Evolutionary conservation across 1,139 yeast species (phyloP), one percentile per base, ranked within the genome.

Genomic region (Spathaspora sp.): DNA sequence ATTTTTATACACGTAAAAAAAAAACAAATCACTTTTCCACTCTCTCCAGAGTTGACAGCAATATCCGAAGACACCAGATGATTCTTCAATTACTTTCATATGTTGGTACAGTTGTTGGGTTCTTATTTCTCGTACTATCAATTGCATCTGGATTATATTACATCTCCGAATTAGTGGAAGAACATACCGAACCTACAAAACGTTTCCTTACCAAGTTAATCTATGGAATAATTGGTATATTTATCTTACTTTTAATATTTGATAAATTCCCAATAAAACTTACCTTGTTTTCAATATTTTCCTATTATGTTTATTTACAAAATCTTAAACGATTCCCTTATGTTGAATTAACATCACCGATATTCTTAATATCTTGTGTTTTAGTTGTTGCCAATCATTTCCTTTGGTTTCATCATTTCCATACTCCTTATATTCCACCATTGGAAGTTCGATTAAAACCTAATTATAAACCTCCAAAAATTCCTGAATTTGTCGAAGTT

Each of bases 111-210:
- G 71, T 84, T 0, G 65, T 82, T 1, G 98, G 97, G 6, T 89
- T 91, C 57, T 57, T 86, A 2, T 83, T 88, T 54, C 75, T 89
- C 44, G 76, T 74, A 43, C 60, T 74, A 42, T 68, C 79, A 34
- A 72, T 75, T 52, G 96, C 99, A 0, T 88, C 97, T 3, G 98
- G 96, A 1, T 73, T 93, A 37, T 93, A 91, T 70, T 90, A 89
- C 59, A 73, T 93, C 36, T 88, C 97, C 10, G 99, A 93, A 63
- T 71, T 90, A 39, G 96, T 93, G 13, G 99, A 93, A 61, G 98
- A 91, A 60, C 95, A 93, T 63, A 80, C 96, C 0, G 95, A 86
- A 50, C 82, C 91, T 44, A 87, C 99, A 16, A 86, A 81, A 57
- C 68, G 89, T 47, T 74, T 89, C 49, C 71, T 95, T 38, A 75